Conservation (phyloP, 2,329 filamentous ascomycete species). For the Clarireedia sp. region DNA sequence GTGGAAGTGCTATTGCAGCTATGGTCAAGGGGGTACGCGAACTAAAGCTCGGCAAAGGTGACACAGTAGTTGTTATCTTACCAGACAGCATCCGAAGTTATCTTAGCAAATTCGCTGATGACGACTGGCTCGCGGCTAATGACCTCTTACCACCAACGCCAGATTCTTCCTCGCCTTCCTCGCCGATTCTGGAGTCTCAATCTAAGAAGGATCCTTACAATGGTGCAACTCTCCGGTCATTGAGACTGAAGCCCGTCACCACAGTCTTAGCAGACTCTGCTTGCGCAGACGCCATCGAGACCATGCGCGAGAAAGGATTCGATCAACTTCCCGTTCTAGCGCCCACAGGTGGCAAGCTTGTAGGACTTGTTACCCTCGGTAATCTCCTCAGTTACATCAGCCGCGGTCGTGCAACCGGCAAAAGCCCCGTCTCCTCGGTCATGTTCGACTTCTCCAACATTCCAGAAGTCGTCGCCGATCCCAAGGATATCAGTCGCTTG, state of each 20-base stretch:
- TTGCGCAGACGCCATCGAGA: constrained; percentile 87
- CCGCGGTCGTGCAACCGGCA: constrained; percentile 66
- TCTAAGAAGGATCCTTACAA: constrained; percentile 57
- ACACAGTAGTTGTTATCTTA: constrained; percentile 82
- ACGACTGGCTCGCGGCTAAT: constrained; percentile 97
- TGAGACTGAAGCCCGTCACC: constrained; percentile 89
- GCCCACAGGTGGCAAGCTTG: constrained; percentile 61
- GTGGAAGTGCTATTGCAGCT: constrained; percentile 83
- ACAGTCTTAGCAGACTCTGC: constrained; percentile 64
- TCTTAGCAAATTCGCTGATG: constrained; percentile 95
- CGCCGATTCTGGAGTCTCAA: constrained; percentile 32
- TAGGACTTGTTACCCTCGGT: constrained; percentile 88
- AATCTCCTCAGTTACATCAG: constrained; percentile 90
- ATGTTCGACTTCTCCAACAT: constrained; percentile 96
- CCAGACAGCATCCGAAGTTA: constrained; percentile 97
- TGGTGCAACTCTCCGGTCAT: constrained; percentile 69
- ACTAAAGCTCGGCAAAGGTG: constrained; percentile 67
- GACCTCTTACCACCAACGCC: constrained; percentile 67
- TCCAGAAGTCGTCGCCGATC: constrained; percentile 85
- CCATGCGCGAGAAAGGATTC: constrained; percentile 96
- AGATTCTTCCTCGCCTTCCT: constrained; percentile 34
- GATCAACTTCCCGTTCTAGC: constrained; percentile 91
- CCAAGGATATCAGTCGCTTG: constrained; percentile 50
- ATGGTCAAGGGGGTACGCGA: constrained; percentile 71
- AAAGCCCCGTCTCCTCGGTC: constrained; percentile 71